These are phyloP conservation scores for Avena atlantica DNA, from an alignment of 176 grass and related monocot genomes.

Conservation along the genomic window DNA sequence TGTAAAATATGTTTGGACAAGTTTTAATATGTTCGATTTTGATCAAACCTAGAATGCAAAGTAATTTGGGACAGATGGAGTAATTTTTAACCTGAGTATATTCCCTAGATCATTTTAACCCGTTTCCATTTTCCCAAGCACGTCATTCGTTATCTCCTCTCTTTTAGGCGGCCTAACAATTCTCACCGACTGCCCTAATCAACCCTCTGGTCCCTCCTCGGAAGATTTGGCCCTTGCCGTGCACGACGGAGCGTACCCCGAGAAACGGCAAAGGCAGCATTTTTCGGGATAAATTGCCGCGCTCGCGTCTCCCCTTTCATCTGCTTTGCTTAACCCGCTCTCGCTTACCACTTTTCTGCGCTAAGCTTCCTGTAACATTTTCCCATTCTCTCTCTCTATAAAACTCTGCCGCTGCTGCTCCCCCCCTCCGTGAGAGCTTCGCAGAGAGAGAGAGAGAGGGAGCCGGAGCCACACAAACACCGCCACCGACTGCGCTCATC, in stretches of 20 bases:
- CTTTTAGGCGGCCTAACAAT: constrained; percentile 12
- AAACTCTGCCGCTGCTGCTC: not conserved
- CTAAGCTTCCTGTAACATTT: constrained; percentile 11
- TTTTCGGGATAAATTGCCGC: constrained; percentile 16
- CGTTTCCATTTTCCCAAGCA: not conserved
- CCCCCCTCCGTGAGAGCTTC: constrained; percentile 3
- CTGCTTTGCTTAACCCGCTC: constrained; percentile 29
- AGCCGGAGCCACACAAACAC: constrained; percentile 36
- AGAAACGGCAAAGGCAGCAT: not conserved
- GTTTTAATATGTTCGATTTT: no score
- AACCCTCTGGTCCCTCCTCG: not conserved
- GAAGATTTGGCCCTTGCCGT: constrained; percentile 26
- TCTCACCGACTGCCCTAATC: constrained; percentile 45
- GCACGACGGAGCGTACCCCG: constrained; percentile 32
- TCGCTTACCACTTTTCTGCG: not conserved
- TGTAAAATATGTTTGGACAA: no score
- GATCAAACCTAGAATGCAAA: no score
- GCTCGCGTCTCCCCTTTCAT: constrained; percentile 17
- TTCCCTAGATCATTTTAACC: not conserved
- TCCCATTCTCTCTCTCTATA: constrained; percentile 25
- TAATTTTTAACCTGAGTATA: not conserved
- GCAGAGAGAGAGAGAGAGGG: constrained; percentile 2
- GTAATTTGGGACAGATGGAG: no score
- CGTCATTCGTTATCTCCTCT: not conserved
- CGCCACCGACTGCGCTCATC: constrained; percentile 19